Percentiles rank a stretch among this genome's conserved stretches.
phyloP scores from a whole-genome alignment of 2,329 filamentous ascomycete genomes.

The Colletotrichum destructivum region DNA sequence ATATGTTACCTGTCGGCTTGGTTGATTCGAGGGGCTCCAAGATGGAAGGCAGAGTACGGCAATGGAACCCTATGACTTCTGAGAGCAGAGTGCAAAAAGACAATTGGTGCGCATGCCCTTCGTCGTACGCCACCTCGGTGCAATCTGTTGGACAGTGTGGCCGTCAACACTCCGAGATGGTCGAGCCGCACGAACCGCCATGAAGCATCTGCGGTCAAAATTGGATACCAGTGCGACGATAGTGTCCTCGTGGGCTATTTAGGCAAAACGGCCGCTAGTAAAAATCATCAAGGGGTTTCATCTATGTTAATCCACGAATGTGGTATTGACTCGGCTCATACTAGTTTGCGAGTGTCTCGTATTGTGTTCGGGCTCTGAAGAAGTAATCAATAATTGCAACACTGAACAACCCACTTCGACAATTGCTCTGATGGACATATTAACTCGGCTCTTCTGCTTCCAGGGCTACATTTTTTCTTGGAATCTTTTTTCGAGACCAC shows the following conservation, averaged over 20 bases:
- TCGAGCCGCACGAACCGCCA: too few species aligned
- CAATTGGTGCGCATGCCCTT: conserved; percentile 3
- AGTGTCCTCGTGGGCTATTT: conserved; percentile 1
- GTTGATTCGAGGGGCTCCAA: neutral
- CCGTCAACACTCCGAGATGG: too few species aligned
- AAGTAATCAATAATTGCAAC: neutral
- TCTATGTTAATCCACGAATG: conserved; percentile 24
- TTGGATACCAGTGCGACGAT: neutral
- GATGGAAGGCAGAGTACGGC: neutral
- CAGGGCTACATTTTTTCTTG: too few species aligned
- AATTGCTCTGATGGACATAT: neutral
- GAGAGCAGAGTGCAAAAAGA: too few species aligned
- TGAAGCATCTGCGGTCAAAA: neutral
- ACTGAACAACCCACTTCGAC: too few species aligned
- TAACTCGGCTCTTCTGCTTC: too few species aligned
- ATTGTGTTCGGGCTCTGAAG: neutral
- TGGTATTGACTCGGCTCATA: neutral
- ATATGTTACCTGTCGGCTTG: neutral
- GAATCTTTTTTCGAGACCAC: too few species aligned
- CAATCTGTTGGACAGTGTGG: neutral
- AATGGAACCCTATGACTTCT: neutral
- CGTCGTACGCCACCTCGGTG: neutral
- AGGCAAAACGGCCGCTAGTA: conserved; percentile 13
- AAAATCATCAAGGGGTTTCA: conserved; percentile 1
- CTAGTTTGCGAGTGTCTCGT: conserved; percentile 2